Percentiles rank a stretch among this genome's conserved stretches.
phyloP scores from a whole-genome alignment of 2,329 filamentous ascomycete genomes.

The Colletotrichum trifolii region DNA sequence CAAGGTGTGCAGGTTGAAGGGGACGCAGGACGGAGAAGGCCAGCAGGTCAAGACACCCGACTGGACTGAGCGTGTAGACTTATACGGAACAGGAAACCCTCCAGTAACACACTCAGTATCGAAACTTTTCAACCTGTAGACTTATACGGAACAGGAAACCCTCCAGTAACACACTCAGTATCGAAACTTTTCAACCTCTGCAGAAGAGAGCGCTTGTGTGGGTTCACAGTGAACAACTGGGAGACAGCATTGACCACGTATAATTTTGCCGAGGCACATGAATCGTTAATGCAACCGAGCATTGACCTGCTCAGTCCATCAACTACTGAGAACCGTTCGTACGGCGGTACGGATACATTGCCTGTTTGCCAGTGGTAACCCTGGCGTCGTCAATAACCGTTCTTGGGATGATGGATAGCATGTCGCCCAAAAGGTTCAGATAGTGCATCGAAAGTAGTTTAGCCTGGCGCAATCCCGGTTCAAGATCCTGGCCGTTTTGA shows the following conservation, averaged over 20 bases:
- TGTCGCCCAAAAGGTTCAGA: conserved; percentile 20
- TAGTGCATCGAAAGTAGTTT: conserved; percentile 13
- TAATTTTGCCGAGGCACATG: too few species aligned
- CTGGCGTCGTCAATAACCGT: conserved; percentile 17
- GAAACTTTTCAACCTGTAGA: too few species aligned
- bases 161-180: too few species aligned
- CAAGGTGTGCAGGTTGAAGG: conserved; percentile 52
- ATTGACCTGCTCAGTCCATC: conserved; percentile 5
- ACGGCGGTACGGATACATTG: neutral
- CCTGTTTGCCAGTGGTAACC: neutral
- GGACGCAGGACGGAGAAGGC: conserved; percentile 64
- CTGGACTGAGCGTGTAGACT: conserved; percentile 55
- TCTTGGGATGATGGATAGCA: conserved; percentile 16
- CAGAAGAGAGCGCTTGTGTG: too few species aligned
- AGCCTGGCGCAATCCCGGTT: conserved; percentile 11
- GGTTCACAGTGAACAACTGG: too few species aligned
- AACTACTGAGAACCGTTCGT: neutral
- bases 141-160: neutral
- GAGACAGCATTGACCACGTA: too few species aligned
- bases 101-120: too few species aligned
- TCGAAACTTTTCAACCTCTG: too few species aligned
- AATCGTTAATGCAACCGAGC: too few species aligned
- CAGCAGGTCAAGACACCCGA: conserved; percentile 70
- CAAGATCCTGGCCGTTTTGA: conserved; percentile 17
- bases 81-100: neutral